These are phyloP conservation scores for Paraurostyla sp. DNA, from an alignment of 73 alveolate species.

Conservation along the genomic window DNA sequence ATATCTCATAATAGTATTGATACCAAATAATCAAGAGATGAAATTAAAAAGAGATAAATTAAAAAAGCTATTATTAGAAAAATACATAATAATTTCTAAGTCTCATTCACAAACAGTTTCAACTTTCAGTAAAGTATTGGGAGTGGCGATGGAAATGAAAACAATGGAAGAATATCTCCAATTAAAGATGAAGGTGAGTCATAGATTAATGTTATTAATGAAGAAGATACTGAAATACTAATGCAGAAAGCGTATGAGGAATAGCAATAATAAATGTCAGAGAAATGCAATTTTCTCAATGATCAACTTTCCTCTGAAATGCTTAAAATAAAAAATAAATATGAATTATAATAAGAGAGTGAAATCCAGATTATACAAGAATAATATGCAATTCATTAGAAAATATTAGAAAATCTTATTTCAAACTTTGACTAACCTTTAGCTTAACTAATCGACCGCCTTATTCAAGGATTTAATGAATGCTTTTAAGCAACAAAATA, in stretches of 20 bases:
- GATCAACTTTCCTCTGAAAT: too few species aligned
- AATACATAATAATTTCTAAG: neutral
- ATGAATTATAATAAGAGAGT: neutral
- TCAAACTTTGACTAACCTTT: neutral
- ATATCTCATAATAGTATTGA: too few species aligned
- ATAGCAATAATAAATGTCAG: neutral
- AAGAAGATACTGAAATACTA: slow-evolving; percentile 4
- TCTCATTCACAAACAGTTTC: neutral
- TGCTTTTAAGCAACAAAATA: too few species aligned
- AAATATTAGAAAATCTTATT: neutral
- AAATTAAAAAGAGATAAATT: neutral
- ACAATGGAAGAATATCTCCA: slow-evolving; percentile 11
- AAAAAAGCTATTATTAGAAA: neutral
- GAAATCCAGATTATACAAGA: neutral
- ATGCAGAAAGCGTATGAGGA: slow-evolving; percentile 33
- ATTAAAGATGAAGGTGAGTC: slow-evolving; percentile 22
- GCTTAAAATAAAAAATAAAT: neutral
- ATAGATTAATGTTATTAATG: neutral
- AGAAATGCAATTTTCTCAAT: neutral
- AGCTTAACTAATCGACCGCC: neutral
- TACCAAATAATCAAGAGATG: too few species aligned
- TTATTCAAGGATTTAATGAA: too few species aligned
- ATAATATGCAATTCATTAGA: neutral
- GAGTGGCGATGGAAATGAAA: neutral
- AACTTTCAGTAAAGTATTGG: neutral